These are phyloP conservation scores for Rauvolfia tetraphylla DNA, from an alignment of 257 asterid genomes.

Conservation along the genomic window DNA sequence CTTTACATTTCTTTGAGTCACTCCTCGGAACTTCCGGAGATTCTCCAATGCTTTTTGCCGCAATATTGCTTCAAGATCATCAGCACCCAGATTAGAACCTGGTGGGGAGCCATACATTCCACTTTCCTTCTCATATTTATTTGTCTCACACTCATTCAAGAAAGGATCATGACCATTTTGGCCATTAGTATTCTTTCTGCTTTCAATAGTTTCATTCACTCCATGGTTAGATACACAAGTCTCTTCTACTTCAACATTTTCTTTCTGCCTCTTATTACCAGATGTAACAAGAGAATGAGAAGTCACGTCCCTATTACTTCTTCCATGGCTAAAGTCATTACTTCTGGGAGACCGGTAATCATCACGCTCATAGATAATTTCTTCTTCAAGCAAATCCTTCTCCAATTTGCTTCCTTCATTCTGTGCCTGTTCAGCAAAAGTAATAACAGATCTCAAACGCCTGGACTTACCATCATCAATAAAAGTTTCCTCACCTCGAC, in stretches of 20 bases:
- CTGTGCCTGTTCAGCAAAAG: slow-evolving; percentile 35
- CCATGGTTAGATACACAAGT: slow-evolving; percentile 5
- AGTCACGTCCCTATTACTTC: slow-evolving; percentile 29
- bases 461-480: slow-evolving; percentile 35
- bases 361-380: slow-evolving; percentile 47
- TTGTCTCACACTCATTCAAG: slow-evolving; percentile 13
- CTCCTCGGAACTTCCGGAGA: slow-evolving; percentile 54
- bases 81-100: slow-evolving; percentile 34
- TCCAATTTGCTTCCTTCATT: slow-evolving; percentile 38
- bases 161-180: slow-evolving; percentile 16
- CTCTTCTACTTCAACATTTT: slow-evolving; percentile 28
- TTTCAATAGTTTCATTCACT: slow-evolving; percentile 14
- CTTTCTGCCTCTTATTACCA: slow-evolving; percentile 23
- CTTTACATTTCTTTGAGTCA: slow-evolving; percentile 24
- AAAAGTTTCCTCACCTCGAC: slow-evolving; percentile 31
- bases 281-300: slow-evolving; percentile 27
- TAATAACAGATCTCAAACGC: slow-evolving; percentile 75
- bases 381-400: slow-evolving; percentile 49
- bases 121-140: slow-evolving; percentile 23
- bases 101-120: slow-evolving; percentile 20
- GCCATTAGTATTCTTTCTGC: slow-evolving; percentile 23
- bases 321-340: slow-evolving; percentile 45
- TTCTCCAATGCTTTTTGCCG: slow-evolving; percentile 88
- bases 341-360: slow-evolving; percentile 66
- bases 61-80: slow-evolving; percentile 57